phyloP scores from a whole-genome alignment of 805 yeast species.

The Schwanniomyces sp. region DNA sequence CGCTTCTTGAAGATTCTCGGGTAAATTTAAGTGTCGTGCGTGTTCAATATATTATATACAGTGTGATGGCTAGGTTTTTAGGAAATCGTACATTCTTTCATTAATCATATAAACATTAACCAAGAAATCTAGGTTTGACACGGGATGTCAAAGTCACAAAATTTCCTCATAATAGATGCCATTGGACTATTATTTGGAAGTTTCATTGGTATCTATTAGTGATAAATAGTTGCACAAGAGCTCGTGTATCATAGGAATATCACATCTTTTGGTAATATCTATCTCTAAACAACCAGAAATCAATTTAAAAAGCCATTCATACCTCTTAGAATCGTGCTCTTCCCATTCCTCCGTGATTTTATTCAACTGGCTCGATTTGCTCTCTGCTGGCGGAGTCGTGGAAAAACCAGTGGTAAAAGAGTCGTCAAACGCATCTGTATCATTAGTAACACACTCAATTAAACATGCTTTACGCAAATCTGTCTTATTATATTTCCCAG shows the following conservation, averaged over 20 bases:
- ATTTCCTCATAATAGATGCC: neutral
- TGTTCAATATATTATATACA: neutral
- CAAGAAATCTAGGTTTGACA: neutral
- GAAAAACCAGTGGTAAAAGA: constrained; percentile 2
- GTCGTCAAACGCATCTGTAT: constrained; percentile 1
- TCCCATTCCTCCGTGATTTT: constrained; percentile 18
- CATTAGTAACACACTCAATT: constrained; percentile 23
- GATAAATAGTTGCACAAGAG: neutral
- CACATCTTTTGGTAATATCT: constrained; percentile 53
- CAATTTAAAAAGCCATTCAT: constrained; percentile 29
- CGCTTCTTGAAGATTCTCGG: neutral
- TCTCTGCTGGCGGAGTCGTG: constrained; percentile 16
- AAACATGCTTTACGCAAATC: constrained; percentile 44
- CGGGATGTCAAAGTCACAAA: neutral
- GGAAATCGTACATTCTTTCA: neutral
- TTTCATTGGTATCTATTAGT: neutral
- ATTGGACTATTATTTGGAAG: neutral
- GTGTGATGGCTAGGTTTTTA: neutral
- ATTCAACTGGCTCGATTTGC: constrained; percentile 14
- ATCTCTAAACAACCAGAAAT: constrained; percentile 55
- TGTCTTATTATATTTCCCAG: constrained; percentile 58
- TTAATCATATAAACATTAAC: neutral
- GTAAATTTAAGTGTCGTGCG: neutral
- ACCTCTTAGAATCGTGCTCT: constrained; percentile 17
- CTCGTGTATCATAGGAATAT: constrained; percentile 36